Evolutionary conservation across 768 basidiomycete species (phyloP).

Genomic region (Rhodotorula diobovata): DNA sequence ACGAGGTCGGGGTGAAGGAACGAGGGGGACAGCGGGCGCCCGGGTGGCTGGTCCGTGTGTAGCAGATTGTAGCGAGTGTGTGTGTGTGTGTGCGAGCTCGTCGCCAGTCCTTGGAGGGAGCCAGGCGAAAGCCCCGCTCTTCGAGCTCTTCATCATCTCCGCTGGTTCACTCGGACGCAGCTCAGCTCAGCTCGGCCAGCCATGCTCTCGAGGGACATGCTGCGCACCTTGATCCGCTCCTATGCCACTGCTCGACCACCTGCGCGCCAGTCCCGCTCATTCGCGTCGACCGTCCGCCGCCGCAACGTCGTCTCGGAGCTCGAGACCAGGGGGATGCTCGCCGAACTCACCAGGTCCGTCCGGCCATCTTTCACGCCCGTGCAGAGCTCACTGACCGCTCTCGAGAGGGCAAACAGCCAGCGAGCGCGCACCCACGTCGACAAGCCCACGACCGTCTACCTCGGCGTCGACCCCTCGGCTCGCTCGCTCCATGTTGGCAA

Average conservation of each 20-base stretch:
- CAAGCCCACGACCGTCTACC: conserved; percentile 59
- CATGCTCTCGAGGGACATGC: not conserved
- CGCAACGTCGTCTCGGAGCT: conserved; percentile 28
- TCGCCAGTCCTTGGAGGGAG: too few relatives aligned
- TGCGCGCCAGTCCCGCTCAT: not conserved
- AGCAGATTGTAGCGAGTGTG: too few relatives aligned
- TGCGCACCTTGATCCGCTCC: not conserved
- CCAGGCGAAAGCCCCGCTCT: too few relatives aligned
- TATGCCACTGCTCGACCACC: not conserved
- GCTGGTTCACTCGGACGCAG: not conserved
- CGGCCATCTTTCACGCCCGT: not conserved
- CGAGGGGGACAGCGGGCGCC: too few relatives aligned
- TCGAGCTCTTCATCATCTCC: not conserved
- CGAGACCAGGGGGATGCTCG: conserved; percentile 30
- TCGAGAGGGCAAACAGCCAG: conserved; percentile 33
- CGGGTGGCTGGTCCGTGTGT: too few relatives aligned
- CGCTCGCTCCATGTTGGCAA: conserved; percentile 87
- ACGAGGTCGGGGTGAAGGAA: too few relatives aligned
- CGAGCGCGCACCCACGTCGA: conserved; percentile 41
- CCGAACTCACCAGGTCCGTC: conserved; percentile 27
- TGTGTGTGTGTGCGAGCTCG: too few relatives aligned
- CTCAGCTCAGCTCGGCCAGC: not conserved
- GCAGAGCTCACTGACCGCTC: not conserved
- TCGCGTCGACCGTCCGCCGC: not conserved
- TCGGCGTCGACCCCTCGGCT: conserved; percentile 90